These are phyloP conservation scores for Pascua guehoae DNA, from an alignment of 1,284 basidiomycete species.

Conservation along the genomic window DNA sequence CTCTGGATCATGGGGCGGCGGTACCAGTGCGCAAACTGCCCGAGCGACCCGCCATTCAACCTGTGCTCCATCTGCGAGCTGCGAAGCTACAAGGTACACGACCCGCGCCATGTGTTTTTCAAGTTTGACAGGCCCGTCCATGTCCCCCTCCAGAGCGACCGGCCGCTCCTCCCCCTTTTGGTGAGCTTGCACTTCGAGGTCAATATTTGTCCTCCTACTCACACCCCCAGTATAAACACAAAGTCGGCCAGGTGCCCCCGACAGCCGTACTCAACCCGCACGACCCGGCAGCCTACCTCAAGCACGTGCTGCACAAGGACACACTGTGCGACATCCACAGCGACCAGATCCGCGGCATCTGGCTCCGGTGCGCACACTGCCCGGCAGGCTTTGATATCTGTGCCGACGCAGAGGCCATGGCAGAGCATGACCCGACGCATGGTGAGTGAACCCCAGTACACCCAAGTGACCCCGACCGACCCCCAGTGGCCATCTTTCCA, in stretches of 20 bases:
- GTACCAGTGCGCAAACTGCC: constrained; percentile 51
- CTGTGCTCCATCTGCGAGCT: constrained; percentile 73
- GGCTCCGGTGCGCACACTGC: constrained; percentile 85
- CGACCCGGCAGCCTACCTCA: constrained; percentile 66
- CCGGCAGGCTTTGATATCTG: constrained; percentile 67
- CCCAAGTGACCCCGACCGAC: too few relatives aligned
- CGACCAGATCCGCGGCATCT: constrained; percentile 65
- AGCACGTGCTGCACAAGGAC: constrained; percentile 59
- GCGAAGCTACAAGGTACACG: constrained; percentile 70
- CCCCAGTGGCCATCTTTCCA: too few relatives aligned
- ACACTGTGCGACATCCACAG: constrained; percentile 48
- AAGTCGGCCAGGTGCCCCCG: constrained; percentile 58
- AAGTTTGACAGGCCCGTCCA: constrained; percentile 75
- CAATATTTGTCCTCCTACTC: constrained; percentile 50
- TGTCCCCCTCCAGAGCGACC: constrained; percentile 60
- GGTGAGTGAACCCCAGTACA: constrained; percentile 28
- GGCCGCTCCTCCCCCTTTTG: constrained; percentile 67
- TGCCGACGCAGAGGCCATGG: constrained; percentile 68
- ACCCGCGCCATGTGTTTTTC: constrained; percentile 79
- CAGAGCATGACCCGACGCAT: constrained; percentile 74
- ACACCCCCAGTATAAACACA: constrained; percentile 54
- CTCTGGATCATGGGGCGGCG: constrained; percentile 47
- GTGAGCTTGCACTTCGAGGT: too few relatives aligned
- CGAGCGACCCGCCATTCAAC: constrained; percentile 45
- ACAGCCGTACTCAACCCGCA: constrained; percentile 56